Base-by-base conservation (phyloP, 306 rosid genomes). In the Malus sylvestris region DNA sequence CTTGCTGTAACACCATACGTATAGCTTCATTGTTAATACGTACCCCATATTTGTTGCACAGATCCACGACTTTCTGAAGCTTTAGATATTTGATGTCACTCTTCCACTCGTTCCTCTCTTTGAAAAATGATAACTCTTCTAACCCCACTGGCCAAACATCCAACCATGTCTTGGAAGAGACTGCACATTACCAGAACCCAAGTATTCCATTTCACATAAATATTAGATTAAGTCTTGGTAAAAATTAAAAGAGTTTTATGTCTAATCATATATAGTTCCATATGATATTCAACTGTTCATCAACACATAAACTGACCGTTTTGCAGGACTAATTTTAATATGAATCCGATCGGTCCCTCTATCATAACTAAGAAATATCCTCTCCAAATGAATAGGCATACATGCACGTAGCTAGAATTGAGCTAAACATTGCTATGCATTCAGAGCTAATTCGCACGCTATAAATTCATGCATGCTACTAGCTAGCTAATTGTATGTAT, bases 11-110 rank as follows among this genome's bases (percentile, higher is more conserved):
- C 55, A 49, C 55, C 55, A 3, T 49, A 5, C 8, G 8, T 49
- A 49, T 49, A 16, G 55, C 20, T 15, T 16, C 8, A 49, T 49
- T 49, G 20, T 16, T 52, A 30, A 30, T 52, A 20, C 15, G 15
- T 84, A 87, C 89, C 81, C 89, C 90, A 73, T 87, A 79, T 68
- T 78, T 84, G 71, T 64, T 71, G 70, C 90, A 85, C 16, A 88
- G 90, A 53, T 84, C 80, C 38, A 76, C 51, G 2, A 82, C 85
- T 4, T 72, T 82, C 59, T 85, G 84, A 49, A 81, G 79, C 83
- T 85, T 86, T 64, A 81, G 68, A 83, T 83, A 76, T 76, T 81
- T 90, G 75, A 59, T 74, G 69, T 86, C 85, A 59, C 71, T 75
- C 58, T 59, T 60, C 46, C 69, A 49, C 78, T 72, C 83, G 3